phyloP scores from a whole-genome alignment of 345 rosid genomes.

The Kandelia obovata region DNA sequence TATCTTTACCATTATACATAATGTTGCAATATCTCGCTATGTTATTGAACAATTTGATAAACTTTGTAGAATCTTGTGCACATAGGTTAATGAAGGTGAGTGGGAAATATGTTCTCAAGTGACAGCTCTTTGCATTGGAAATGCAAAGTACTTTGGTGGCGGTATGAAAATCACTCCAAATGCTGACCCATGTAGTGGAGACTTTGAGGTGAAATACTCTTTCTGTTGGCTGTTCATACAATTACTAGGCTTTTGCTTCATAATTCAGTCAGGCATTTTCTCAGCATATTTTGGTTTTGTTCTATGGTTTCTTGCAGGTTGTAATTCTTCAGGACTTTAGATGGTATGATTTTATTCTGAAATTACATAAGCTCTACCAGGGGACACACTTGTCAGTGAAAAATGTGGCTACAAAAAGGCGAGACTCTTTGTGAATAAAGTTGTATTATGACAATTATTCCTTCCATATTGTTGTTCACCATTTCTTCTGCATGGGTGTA shows the following conservation, averaged over 20 bases:
- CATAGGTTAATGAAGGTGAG: constrained; percentile 71
- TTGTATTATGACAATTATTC: constrained; percentile 9
- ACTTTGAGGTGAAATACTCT: constrained; percentile 57
- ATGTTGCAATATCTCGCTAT: background rate
- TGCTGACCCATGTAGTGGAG: constrained; percentile 74
- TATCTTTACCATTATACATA: background rate
- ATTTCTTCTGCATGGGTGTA: background rate
- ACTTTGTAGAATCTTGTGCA: constrained; percentile 15
- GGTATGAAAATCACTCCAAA: constrained; percentile 97
- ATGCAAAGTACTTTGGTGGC: constrained; percentile 93
- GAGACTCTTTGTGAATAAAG: constrained; percentile 4
- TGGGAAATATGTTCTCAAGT: constrained; percentile 77
- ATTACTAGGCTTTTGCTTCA: constrained; percentile 3
- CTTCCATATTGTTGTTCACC: background rate
- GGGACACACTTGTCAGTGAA: constrained; percentile 79
- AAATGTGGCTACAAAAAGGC: constrained; percentile 79
- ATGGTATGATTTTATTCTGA: constrained; percentile 86
- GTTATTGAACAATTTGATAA: background rate
- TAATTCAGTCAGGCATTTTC: background rate
- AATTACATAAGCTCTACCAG: constrained; percentile 64
- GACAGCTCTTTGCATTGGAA: constrained; percentile 90
- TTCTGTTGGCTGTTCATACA: background rate
- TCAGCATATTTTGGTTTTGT: constrained; percentile 15
- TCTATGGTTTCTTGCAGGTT: constrained; percentile 46
- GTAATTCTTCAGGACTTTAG: constrained; percentile 87